Conservation (phyloP, 257 asterid genomes). For the Paraleonurus japonicus region DNA sequence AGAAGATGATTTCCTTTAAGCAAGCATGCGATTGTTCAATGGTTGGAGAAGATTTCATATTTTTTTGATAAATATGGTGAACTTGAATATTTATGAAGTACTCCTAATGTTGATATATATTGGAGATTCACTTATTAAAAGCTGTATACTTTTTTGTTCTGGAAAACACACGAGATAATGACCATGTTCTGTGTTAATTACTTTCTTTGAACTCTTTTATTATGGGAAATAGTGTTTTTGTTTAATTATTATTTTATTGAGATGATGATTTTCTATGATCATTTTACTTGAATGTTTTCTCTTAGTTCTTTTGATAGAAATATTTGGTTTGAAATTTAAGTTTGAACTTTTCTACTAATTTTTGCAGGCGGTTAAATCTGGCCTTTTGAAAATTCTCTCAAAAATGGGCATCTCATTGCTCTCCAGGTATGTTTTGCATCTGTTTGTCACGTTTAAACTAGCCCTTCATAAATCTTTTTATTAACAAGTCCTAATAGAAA, state of each 20-base stretch:
- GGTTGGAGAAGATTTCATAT: not conserved
- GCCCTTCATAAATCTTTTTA: constrained; percentile 11
- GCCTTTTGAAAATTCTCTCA: constrained; percentile 90
- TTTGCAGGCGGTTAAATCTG: constrained; percentile 82
- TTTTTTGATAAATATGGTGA: no score
- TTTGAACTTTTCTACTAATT: constrained; percentile 12
- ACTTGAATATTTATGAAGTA: not conserved
- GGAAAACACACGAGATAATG: no score
- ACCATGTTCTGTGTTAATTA: no score
- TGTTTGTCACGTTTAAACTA: constrained; percentile 19
- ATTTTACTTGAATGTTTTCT: not conserved
- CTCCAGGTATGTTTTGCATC: constrained; percentile 84
- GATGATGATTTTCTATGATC: constrained; percentile 2
- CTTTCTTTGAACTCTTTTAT: no score
- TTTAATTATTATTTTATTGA: not conserved
- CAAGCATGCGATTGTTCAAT: not conserved
- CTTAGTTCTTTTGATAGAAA: not conserved
- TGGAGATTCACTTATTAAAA: not conserved
- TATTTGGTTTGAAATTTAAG: constrained; percentile 22
- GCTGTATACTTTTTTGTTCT: not conserved
- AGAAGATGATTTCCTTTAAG: not conserved
- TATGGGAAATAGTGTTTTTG: not conserved
- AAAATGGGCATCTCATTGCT: constrained; percentile 99
- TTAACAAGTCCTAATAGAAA: constrained; percentile 28
- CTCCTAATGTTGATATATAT: not conserved